Evolutionary conservation across 805 yeast genomes (phyloP), one percentile per base, ranked within the genome.

Genomic region (Lachancea nothofagi): DNA sequence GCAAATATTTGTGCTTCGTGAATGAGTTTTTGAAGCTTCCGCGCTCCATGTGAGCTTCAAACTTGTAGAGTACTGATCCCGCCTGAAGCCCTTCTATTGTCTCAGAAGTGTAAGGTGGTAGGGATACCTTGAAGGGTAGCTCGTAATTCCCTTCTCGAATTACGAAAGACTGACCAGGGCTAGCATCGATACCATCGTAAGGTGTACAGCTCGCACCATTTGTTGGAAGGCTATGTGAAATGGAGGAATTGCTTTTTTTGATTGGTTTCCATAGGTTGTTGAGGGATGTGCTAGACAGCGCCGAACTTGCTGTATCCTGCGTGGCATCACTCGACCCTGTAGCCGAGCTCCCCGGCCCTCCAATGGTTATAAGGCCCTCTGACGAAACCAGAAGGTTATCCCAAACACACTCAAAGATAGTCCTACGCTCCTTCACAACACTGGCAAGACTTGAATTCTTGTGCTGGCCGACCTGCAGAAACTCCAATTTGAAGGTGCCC

Each of bases 1-100:
- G 74, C 10, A 90, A 57, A 50, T 82, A 85, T 57, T 78, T 57
- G 71, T 78, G 41, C 28, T 50, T 55, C 14, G 50, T 44, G 79
- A 71, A 21, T 61, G 59, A 56, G 74, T 64, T 38, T 72, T 71
- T 47, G 75, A 75, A 61, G 71, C 58, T 50, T 1, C 55, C 50
- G 76, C 94, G 68, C 52, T 89, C 96, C 24, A 88, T 73, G n/a
- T 71, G 69, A 2, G 94, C 83, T 46, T 82, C 83, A 46, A 90
- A 62, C 46, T 75, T 75, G 65, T 88, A 88, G 2, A 80, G 66
- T 3, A 83, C 68, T 10, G 85, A 75, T 9, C 87, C 87, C 14
- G 89, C 83, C 8, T 84, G 83, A 36, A 87, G 67, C 1, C 96
- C 96, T 58, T 89, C 96, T 1, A 89, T 76, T 0, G 95, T 82